phyloP scores from a whole-genome alignment of 768 basidiomycete genomes.

The Lyophyllum shimeji region DNA sequence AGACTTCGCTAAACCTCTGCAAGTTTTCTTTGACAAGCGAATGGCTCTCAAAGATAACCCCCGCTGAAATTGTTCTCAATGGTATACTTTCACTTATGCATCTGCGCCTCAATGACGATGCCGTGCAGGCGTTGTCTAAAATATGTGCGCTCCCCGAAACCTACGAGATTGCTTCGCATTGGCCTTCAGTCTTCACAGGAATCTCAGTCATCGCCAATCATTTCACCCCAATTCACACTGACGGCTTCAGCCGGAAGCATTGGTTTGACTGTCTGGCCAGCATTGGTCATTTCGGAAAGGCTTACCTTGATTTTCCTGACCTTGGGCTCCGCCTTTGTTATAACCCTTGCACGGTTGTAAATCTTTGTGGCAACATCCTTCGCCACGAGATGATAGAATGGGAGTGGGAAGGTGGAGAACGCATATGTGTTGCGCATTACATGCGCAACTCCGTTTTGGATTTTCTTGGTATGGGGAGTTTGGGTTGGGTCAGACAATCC shows the following conservation, averaged over 20 bases:
- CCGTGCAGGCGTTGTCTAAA: not conserved
- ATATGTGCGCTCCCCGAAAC: not conserved
- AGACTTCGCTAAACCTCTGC: not conserved
- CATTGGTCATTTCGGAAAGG: not conserved
- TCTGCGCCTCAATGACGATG: not conserved
- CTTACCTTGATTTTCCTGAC: not conserved
- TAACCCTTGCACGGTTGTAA: not conserved
- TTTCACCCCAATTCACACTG: not conserved
- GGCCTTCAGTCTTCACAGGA: not conserved
- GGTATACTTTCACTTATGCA: not conserved
- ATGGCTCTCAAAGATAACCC: not conserved
- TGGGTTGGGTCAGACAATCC: not conserved
- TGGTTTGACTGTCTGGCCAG: not conserved
- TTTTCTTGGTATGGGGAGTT: not conserved
- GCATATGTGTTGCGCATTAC: not conserved
- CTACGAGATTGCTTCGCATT: not conserved
- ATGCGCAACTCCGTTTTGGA: not conserved
- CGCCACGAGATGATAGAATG: not conserved
- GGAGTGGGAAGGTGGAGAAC: not conserved
- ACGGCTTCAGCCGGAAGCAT: not conserved
- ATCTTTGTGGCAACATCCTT: not conserved
- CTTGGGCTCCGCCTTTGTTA: not conserved
- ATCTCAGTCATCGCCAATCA: not conserved
- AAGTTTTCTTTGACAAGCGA: not conserved
- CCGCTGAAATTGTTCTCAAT: not conserved